Evolutionary conservation across 805 yeast genomes (phyloP), one percentile per base, ranked within the genome.

Genomic region (Pichia manshurica): DNA sequence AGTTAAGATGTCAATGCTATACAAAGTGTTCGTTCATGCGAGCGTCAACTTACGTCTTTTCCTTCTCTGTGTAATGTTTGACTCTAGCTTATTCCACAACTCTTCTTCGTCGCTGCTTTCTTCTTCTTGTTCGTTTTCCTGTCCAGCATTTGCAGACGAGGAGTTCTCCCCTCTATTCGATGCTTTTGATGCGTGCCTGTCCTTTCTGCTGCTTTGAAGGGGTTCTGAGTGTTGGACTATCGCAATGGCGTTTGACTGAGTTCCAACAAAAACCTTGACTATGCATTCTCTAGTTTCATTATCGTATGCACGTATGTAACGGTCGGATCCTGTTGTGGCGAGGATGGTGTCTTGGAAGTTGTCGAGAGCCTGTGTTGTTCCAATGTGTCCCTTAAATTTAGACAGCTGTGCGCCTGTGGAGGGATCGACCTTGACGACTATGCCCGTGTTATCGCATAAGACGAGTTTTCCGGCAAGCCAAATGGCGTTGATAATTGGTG

Each of bases 311-410:
- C 96, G 75, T 23, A 87, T 72, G 58, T 88, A 91, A 58, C 96
- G 74, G 60, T 93, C 99, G 20, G 90, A 73, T 0, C 96, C 95
- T 39, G 95, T 97, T 17, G 87, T 73, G 2, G 81, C 81, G 7
- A 90, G 58, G 25, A 83, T 60, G 4, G 69, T 66, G 10, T 68
- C 64, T 3, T 51, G 47, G 42, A 53, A 58, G n/a, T 59, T 37
- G 35, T 55, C 48, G n/a, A 66, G 41, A 3, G 75, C 66, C 48
- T 71, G 73, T 39, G 84, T 80, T 1, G 89, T 82, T 49, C 95
- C 90, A 21, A 81, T 82, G 10, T 88, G 79, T 20, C 93, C 96
- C 34, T 81, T 78, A 60, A 71, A 87, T 59, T 87, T 85, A 1
- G 90, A 93, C 12, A 81, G 57, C 22, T 84, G 61, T 42, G 69